Evolutionary conservation across 148 eudicot species (phyloP), one percentile per base, ranked within the genome.

Genomic region (Persicaria tinctoria): DNA sequence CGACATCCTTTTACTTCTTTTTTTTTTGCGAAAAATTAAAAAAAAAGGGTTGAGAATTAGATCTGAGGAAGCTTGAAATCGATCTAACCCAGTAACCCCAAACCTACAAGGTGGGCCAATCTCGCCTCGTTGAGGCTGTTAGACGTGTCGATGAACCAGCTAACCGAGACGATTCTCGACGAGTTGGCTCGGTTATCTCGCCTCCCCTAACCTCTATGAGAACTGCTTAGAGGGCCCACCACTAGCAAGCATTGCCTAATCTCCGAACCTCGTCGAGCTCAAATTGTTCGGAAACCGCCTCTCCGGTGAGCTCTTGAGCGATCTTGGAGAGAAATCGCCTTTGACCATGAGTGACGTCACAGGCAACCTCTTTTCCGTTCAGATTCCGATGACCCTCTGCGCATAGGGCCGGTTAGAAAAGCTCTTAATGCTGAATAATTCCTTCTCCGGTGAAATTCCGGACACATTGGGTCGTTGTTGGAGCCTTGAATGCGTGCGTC

Each of bases 361-460:
- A 0, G 73, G 49, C 46, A 93, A 93, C 16, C 9, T 55, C 0
- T 85, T 93, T 57, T 71, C 85, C 0, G 97, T 97, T 1, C 76
- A 76, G 51, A 69, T 93, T 7, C 98, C 94, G 2, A 76, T 86
- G 0, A 76, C 53, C 17, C 70, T 93, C 62, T 93, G 98, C 57
- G 70, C 66, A 0, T 84, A 89, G 0, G 95, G 92, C 10, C 63
- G 44, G 5, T 77, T 86, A 0, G 82, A 84, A 45, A 83, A 93
- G 84, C 79, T 89, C 3, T 20, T 93, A 11, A 0, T 89, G 86
- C 78, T 87, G 41, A n/a, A 85, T 1, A 89, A 91, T 62, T 80
- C 79, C 0, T 84, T 93, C 57, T 79, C 91, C 32, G 98, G 98
- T n/a, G 73, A 53, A 14, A 83, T 93, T 47, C 97, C 94, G 51